These are phyloP conservation scores for Saccharomycopsis crataegensis DNA, from an alignment of 1,139 yeast genomes.

Conservation along the genomic window DNA sequence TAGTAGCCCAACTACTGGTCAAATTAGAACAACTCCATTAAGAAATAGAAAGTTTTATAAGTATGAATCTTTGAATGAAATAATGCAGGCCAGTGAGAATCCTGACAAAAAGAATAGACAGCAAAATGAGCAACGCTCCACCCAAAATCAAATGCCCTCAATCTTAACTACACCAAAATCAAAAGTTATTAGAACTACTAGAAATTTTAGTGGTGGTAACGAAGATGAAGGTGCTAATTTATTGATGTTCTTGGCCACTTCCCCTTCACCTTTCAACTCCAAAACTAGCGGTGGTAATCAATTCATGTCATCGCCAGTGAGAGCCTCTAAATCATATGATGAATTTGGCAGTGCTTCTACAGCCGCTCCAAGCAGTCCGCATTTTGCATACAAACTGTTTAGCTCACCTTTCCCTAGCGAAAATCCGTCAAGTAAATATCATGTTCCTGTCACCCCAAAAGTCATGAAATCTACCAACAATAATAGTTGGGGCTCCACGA, in stretches of 20 bases:
- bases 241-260: conserved; percentile 73
- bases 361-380: conserved; percentile 22
- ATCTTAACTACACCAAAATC: conserved; percentile 15
- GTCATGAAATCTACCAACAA: conserved; percentile 18
- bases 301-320: conserved; percentile 17
- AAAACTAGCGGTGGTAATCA: neutral
- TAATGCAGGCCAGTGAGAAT: neutral
- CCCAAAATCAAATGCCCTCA: neutral
- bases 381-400: conserved; percentile 4
- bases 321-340: neutral
- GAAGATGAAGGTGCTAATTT: conserved; percentile 81
- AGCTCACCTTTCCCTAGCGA: conserved; percentile 18
- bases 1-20: neutral
- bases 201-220: conserved; percentile 21
- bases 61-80: conserved; percentile 5
- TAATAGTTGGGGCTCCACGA: conserved; percentile 23
- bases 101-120: no score
- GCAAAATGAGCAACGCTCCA: neutral
- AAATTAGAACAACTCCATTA: conserved; percentile 2
- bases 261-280: conserved; percentile 66
- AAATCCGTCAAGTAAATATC: neutral
- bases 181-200: conserved; percentile 5
- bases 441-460: neutral
- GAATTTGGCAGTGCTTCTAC: conserved; percentile 3
- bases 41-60: conserved; percentile 6